Conservation (phyloP, 2,329 filamentous ascomycete species). For the Cladosporium sp. region DNA sequence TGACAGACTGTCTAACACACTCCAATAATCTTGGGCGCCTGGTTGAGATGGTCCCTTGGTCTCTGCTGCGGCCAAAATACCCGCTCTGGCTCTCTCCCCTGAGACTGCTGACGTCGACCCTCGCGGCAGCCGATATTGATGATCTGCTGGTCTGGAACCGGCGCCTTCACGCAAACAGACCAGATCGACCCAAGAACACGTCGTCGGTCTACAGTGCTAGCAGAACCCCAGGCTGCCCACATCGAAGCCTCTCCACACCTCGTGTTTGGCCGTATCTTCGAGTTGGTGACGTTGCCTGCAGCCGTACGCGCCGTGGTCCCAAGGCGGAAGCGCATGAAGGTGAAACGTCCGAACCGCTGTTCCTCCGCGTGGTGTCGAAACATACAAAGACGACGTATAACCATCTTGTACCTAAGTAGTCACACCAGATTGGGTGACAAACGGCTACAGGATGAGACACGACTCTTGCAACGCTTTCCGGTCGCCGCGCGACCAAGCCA, state of each 20-base stretch:
- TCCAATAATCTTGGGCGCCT: too few species aligned
- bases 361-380: neutral
- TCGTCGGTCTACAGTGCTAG: neutral
- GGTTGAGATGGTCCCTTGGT: too few species aligned
- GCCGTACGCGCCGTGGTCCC: slow-evolving; percentile 1
- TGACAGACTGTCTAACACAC: too few species aligned
- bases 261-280: neutral
- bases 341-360: slow-evolving; percentile 10
- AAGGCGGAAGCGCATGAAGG: neutral
- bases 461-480: neutral
- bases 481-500: neutral
- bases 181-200: slow-evolving; percentile 2
- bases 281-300: slow-evolving; percentile 9
- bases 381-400: neutral
- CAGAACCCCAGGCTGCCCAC: neutral
- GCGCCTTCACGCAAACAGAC: neutral
- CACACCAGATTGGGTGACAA: neutral
- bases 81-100: neutral
- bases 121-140: neutral
- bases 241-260: neutral
- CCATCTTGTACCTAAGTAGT: neutral
- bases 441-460: neutral
- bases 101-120: neutral
- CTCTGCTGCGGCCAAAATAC: neutral
- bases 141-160: neutral